A percentile compares a stretch with the other conserved stretches of the same genome.
These are phyloP conservation scores for Macrolepiota fuliginosa DNA, from an alignment of 768 basidiomycete genomes.

Conservation along the genomic window DNA sequence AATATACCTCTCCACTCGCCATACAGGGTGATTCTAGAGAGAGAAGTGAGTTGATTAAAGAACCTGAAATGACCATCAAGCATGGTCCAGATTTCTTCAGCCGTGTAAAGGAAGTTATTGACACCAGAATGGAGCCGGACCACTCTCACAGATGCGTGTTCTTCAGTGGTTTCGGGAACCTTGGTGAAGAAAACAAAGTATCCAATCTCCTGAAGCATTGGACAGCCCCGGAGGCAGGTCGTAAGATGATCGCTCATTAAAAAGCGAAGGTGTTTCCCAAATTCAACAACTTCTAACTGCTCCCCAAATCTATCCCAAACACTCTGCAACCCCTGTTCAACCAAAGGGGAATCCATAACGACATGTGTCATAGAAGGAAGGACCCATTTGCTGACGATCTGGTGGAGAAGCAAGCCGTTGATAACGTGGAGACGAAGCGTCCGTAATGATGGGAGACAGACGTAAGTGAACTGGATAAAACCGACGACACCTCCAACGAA, in stretches of 20 bases:
- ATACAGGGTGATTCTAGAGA: constrained; percentile 44
- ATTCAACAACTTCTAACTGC: constrained; percentile 53
- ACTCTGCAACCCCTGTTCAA: constrained; percentile 34
- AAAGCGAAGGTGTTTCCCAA: constrained; percentile 58
- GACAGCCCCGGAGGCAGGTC: constrained; percentile 43
- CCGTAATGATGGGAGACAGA: constrained; percentile 44
- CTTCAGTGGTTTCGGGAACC: constrained; percentile 19
- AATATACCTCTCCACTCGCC: constrained; percentile 50
- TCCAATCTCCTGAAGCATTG: constrained; percentile 48
- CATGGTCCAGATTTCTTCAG: constrained; percentile 34
- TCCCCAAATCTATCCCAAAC: constrained; percentile 50
- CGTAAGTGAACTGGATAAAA: constrained; percentile 21
- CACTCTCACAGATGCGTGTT: constrained; percentile 34
- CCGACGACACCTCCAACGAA: constrained; percentile 48
- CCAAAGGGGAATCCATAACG: constrained; percentile 47
- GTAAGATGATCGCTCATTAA: constrained; percentile 46
- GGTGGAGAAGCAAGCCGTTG: constrained; percentile 48
- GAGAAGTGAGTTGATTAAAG: constrained; percentile 43
- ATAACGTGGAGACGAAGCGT: constrained; percentile 52
- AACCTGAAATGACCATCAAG: constrained; percentile 47
- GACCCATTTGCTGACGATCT: constrained; percentile 44
- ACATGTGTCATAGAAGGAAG: constrained; percentile 53
- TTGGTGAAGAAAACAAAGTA: constrained; percentile 54
- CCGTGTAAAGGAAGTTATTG: constrained; percentile 38
- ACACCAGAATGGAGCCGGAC: constrained; percentile 52